Conservation (phyloP, 1,284 basidiomycete species). For the Anthracocystis setariae region DNA sequence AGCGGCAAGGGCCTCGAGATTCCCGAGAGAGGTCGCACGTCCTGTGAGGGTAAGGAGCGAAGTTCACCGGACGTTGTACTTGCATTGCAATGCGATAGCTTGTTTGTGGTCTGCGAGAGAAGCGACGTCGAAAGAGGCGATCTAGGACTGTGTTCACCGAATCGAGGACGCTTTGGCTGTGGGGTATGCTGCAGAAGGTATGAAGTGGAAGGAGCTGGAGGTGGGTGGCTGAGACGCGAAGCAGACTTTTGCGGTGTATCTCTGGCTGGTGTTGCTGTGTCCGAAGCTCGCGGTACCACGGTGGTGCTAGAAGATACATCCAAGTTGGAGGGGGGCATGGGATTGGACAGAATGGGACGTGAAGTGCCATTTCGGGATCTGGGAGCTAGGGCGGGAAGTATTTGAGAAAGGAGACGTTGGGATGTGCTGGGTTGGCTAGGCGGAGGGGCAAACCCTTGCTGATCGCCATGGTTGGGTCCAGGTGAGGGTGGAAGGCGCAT, state of each 20-base stretch:
- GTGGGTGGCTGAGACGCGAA: conserved; percentile 32
- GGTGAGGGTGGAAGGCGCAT: conserved; percentile 15
- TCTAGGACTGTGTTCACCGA: conserved; percentile 1
- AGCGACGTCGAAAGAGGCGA: conserved; percentile 11
- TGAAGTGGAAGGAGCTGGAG: conserved; percentile 20
- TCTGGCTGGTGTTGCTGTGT: background rate
- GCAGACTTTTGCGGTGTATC: conserved; percentile 16
- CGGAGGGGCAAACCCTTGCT: conserved; percentile 1
- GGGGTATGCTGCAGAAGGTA: conserved; percentile 12
- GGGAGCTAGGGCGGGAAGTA: conserved; percentile 17
- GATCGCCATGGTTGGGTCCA: conserved; percentile 4
- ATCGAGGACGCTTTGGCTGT: conserved; percentile 23
- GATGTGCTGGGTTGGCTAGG: conserved; percentile 10
- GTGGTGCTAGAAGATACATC: background rate
- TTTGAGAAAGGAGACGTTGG: conserved; percentile 25
- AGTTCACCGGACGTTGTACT: conserved; percentile 12
- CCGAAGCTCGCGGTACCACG: background rate
- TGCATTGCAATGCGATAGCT: background rate
- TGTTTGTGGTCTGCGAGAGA: conserved; percentile 2
- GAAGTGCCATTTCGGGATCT: background rate
- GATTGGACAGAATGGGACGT: background rate
- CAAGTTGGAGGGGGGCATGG: background rate
- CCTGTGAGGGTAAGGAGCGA: conserved; percentile 10
- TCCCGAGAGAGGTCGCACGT: conserved; percentile 29
- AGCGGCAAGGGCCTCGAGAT: conserved; percentile 23